Evolutionary conservation across 164 flowering plant species (phyloP).

Genomic region (Aristolochia fimbriata): DNA sequence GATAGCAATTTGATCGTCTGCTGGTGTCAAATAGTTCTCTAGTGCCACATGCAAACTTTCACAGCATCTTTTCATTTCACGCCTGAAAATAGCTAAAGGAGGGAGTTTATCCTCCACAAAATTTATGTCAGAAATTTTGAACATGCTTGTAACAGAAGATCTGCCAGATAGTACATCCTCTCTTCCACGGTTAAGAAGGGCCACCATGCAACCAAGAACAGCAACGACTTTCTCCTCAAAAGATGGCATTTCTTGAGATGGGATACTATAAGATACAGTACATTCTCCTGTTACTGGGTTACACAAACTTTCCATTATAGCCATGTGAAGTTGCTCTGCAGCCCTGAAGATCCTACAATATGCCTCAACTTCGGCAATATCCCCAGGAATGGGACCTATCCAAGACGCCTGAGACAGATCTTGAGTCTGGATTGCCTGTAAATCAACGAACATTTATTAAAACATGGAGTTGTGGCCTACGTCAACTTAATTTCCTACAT

Average conservation of each 20-base stretch:
- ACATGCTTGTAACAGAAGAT: slow-evolving; percentile 42
- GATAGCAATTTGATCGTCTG: slow-evolving; percentile 38
- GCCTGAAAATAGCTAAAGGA: slow-evolving; percentile 76
- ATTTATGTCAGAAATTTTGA: slow-evolving; percentile 27
- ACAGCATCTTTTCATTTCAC: slow-evolving; percentile 87
- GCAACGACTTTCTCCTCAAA: slow-evolving; percentile 83
- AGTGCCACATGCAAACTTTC: slow-evolving; percentile 83
- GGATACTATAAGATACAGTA: slow-evolving; percentile 54
- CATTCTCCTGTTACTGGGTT: slow-evolving; percentile 92
- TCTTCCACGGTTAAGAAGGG: slow-evolving; percentile 77
- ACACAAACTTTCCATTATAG: slow-evolving; percentile 83
- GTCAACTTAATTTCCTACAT: too few species aligned
- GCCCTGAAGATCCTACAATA: slow-evolving; percentile 93
- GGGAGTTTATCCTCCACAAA: slow-evolving; percentile 60
- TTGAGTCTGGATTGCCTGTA: slow-evolving; percentile 35
- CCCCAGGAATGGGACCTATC: slow-evolving; percentile 96
- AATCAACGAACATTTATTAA: slow-evolving; percentile 3
- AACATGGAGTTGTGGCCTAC: too few species aligned
- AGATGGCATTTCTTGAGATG: slow-evolving; percentile 53
- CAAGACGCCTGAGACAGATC: slow-evolving; percentile 51
- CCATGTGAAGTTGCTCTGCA: slow-evolving; percentile 72
- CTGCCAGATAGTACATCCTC: slow-evolving; percentile 86
- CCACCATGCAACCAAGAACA: slow-evolving; percentile 76
- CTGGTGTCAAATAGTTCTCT: slow-evolving; percentile 60
- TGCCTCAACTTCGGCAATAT: slow-evolving; percentile 95